Evolutionary conservation across 2,329 filamentous ascomycete species (phyloP), one percentile per base, ranked within the genome.

Genomic region (Pestalotiopsis sp.): DNA sequence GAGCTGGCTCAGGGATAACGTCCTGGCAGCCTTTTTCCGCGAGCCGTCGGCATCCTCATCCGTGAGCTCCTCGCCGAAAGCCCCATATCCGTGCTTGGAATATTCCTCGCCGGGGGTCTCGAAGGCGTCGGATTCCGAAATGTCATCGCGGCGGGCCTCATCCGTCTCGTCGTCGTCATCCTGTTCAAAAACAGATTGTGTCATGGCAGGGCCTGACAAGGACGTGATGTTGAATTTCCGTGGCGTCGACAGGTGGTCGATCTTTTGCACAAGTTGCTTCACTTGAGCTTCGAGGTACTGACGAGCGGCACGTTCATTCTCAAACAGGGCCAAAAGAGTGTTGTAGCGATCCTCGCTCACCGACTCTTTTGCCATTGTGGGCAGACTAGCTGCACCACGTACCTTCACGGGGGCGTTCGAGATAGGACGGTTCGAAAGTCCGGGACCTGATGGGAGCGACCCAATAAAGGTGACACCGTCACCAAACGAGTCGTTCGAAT

Each of bases 1-100:
- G 72, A 91, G 77, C 74, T 89, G 87, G 69, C 88, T 88, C 12
- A 92, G 81, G 36, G 88, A 92, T 74, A 93, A 83, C 58, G 89
- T 91, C 71, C 88, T 87, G 25, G 88, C 88, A 1, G 90, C 88
- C 75, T 82, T 88, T 70, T 86, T 86, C 64, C 80, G 78, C 60
- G 77, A 79, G 23, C 78, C 70, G 23, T 75, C 73, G 64, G 81
- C 79, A 23, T 80, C 80, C 31, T 81, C 81, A 27, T 74, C 78
- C 52, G 69, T 77, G 70, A 82, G 77, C 74, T 82, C 82, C 76
- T 82, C 83, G 66, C 79, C 83, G 61, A 83, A 83, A 4, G 79
- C 80, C 3, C 81, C 81, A 65, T 81, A 82, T 27, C 71, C 80
- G 38, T 78, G 77, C 14, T 74, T 70, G 4, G 76, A 72, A 7